Conservation (phyloP, 1,284 basidiomycete genomes). For the Rhizopogon parksii region DNA sequence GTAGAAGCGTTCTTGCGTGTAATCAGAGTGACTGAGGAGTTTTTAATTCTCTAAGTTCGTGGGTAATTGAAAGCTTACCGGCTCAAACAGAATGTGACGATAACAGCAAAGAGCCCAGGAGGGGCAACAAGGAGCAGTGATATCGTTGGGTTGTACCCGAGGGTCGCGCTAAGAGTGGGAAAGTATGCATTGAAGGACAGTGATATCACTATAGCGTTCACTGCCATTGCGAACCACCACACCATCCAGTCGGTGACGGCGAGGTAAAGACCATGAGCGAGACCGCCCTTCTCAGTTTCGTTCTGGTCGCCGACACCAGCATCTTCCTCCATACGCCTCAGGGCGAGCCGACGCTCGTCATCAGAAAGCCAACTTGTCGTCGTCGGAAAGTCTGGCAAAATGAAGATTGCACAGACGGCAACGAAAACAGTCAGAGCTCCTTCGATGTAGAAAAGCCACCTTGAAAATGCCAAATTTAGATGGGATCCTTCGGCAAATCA, state of each 20-base stretch:
- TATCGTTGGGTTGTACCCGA: slow-evolving; percentile 60
- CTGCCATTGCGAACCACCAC: slow-evolving; percentile 43
- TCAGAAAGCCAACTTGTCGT: slow-evolving; percentile 56
- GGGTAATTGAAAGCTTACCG: slow-evolving; percentile 31
- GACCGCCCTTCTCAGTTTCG: slow-evolving; percentile 23
- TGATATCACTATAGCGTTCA: slow-evolving; percentile 47
- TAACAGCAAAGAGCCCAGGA: slow-evolving; percentile 67
- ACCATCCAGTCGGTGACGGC: slow-evolving; percentile 69
- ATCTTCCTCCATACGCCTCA: slow-evolving; percentile 71
- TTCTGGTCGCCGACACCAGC: slow-evolving; percentile 37
- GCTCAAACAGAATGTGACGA: slow-evolving; percentile 44
- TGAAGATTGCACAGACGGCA: slow-evolving; percentile 53
- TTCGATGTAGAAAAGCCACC: slow-evolving; percentile 76
- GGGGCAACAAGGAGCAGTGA: slow-evolving; percentile 73
- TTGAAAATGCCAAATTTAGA: slow-evolving; percentile 23
- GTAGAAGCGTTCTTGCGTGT: slow-evolving; percentile 55
- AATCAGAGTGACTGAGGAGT: slow-evolving; percentile 51
- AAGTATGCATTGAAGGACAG: slow-evolving; percentile 76
- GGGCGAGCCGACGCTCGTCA: slow-evolving; percentile 60
- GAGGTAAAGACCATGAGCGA: slow-evolving; percentile 44
- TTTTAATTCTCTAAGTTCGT: neutral
- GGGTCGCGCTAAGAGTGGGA: slow-evolving; percentile 62
- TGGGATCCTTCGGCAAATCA: neutral
- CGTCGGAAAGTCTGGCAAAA: slow-evolving; percentile 73
- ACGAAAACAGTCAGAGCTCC: slow-evolving; percentile 61